phyloP scores from a whole-genome alignment of 805 yeast genomes.

The Teunomyces aglyptinius region DNA sequence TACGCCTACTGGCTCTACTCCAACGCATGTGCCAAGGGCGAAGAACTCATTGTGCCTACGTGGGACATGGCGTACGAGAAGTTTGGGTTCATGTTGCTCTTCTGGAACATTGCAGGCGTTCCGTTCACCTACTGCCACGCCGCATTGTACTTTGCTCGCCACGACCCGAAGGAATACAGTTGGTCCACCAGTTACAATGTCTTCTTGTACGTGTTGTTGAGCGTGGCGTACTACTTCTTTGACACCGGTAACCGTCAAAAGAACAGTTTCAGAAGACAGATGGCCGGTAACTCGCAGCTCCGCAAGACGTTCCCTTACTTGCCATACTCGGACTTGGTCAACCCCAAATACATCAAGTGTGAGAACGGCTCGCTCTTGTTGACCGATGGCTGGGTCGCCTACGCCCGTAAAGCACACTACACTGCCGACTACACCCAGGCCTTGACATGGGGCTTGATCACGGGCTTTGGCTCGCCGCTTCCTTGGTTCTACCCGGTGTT shows the following conservation, averaged over 20 bases:
- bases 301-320: slow-evolving; percentile 93
- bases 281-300: slow-evolving; percentile 73
- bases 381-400: slow-evolving; percentile 92
- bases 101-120: slow-evolving; percentile 99
- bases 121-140: slow-evolving; percentile 97
- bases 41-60: slow-evolving; percentile 93
- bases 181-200: slow-evolving; percentile 65
- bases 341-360: slow-evolving; percentile 85
- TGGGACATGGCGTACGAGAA: slow-evolving; percentile 99
- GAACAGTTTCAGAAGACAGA: slow-evolving; percentile 80
- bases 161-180: slow-evolving; percentile 77
- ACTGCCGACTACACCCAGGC: slow-evolving; percentile 92
- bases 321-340: slow-evolving; percentile 76
- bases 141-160: slow-evolving; percentile 78
- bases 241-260: slow-evolving; percentile 95
- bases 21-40: slow-evolving; percentile 97
- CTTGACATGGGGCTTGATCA: slow-evolving; percentile 85
- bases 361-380: slow-evolving; percentile 80
- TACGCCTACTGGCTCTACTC: slow-evolving; percentile 93
- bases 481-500: slow-evolving; percentile 96
- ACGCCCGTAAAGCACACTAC: slow-evolving; percentile 92
- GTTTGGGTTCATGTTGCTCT: slow-evolving; percentile 97
- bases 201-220: slow-evolving; percentile 52
- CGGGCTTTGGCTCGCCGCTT: slow-evolving; percentile 84
- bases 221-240: slow-evolving; percentile 83